Evolutionary conservation across 1,139 yeast genomes (phyloP).

Genomic region (Hyphopichia buzzinii): DNA sequence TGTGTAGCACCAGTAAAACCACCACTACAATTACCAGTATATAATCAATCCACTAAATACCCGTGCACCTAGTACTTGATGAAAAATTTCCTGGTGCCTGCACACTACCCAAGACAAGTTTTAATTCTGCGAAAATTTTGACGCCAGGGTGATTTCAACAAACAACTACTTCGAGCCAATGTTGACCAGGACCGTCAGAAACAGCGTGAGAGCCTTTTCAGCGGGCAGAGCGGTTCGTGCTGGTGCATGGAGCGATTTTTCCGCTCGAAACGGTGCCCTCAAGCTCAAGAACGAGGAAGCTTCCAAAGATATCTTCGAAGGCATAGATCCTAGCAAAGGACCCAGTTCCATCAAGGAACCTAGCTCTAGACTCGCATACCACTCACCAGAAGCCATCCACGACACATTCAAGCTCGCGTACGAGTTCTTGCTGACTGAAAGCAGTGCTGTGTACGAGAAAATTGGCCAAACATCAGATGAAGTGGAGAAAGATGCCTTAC

Average conservation of each 20-base stretch:
- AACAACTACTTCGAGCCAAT: too few species aligned
- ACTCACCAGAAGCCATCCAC: constrained; percentile 65
- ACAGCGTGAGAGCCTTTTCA: background rate
- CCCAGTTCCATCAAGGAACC: constrained; percentile 26
- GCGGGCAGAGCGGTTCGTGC: background rate
- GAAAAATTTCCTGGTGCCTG: too few species aligned
- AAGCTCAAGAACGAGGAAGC: constrained; percentile 28
- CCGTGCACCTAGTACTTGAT: too few species aligned
- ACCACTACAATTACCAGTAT: too few species aligned
- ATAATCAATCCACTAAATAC: too few species aligned
- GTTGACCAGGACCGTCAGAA: background rate
- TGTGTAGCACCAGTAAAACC: too few species aligned
- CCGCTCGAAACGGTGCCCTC: constrained; percentile 40
- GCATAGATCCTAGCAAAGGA: constrained; percentile 28
- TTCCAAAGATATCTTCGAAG: constrained; percentile 33
- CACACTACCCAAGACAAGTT: too few species aligned
- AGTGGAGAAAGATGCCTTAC: constrained; percentile 17
- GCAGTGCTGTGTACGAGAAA: constrained; percentile 18
- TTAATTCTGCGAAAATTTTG: too few species aligned
- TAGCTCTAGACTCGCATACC: constrained; percentile 38
- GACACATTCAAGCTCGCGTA: constrained; percentile 73
- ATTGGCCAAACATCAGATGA: constrained; percentile 11
- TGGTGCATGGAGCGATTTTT: constrained; percentile 51
- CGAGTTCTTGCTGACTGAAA: constrained; percentile 52
- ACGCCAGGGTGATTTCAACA: too few species aligned